Conservation (phyloP, 495 filamentous ascomycete genomes). For the Chaetomium cochliodes region DNA sequence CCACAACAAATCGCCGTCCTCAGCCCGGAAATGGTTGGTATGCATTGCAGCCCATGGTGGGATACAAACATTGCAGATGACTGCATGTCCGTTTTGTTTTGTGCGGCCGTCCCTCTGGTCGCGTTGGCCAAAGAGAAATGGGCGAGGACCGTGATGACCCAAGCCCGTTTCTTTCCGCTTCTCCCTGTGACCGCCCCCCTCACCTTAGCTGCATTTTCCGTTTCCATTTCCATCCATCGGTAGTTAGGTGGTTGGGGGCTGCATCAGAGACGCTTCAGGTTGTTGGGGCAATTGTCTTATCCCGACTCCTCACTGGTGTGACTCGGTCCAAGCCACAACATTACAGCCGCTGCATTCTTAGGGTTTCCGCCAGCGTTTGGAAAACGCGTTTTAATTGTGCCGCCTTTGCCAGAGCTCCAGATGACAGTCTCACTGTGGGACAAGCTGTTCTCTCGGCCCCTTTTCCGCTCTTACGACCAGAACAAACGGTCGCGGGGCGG, state of each 20-base stretch:
- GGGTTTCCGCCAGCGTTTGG: neutral
- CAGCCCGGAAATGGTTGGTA: neutral
- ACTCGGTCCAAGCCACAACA: neutral
- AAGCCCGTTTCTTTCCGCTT: neutral
- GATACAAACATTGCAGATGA: too few species aligned
- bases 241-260: neutral
- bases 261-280: constrained; percentile 12
- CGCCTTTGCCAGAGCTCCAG: constrained; percentile 1
- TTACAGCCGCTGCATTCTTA: neutral
- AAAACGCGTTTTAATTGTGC: neutral
- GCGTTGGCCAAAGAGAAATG: neutral
- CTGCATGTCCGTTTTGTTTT: too few species aligned
- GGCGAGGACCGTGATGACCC: too few species aligned
- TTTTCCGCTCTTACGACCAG: neutral
- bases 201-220: too few species aligned
- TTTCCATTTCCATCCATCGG: too few species aligned
- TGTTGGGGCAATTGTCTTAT: neutral
- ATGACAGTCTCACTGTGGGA: constrained; percentile 3
- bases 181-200: neutral
- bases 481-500: neutral
- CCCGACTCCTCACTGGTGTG: constrained; percentile 1
- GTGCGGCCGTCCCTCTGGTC: neutral
- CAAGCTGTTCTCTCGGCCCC: neutral
- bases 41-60: neutral
- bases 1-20: neutral